Conservation (phyloP, 192 early-diverging fungal species). For the Backusella australiensis region DNA sequence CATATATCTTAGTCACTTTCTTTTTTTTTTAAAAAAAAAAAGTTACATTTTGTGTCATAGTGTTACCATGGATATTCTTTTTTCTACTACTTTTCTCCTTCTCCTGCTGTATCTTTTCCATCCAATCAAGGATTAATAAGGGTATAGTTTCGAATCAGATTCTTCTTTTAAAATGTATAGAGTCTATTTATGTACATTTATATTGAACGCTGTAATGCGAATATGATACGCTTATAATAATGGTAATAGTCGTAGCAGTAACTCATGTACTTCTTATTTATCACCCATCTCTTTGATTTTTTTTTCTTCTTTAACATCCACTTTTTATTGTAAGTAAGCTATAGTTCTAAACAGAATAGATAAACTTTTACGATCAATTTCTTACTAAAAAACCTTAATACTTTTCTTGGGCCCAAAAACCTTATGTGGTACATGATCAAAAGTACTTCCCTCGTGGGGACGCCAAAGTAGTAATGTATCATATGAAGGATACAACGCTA, state of each 20-base stretch:
- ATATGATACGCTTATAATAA: neutral
- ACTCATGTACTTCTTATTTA: no score
- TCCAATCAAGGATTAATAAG: neutral
- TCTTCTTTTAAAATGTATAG: neutral
- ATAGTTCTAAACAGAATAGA: neutral
- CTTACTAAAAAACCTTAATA: neutral
- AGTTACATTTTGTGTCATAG: neutral
- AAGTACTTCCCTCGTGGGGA: neutral
- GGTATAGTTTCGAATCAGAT: neutral
- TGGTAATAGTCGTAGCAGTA: neutral
- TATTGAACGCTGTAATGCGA: neutral
- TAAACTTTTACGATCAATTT: neutral
- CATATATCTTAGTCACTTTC: neutral
- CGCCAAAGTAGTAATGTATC: neutral
- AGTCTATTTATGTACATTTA: neutral
- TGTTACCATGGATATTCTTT: neutral
- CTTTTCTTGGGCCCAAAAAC: neutral
- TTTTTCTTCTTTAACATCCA: neutral
- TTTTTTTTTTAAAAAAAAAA: neutral
- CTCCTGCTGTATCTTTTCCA: neutral
- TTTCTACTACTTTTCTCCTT: neutral
- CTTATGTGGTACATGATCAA: neutral
- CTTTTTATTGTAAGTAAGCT: neutral
- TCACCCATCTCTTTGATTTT: neutral
- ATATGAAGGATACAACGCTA: neutral